Base-by-base conservation (phyloP, 2,329 filamentous ascomycete genomes). In the Exophiala phaeomuriformis region DNA sequence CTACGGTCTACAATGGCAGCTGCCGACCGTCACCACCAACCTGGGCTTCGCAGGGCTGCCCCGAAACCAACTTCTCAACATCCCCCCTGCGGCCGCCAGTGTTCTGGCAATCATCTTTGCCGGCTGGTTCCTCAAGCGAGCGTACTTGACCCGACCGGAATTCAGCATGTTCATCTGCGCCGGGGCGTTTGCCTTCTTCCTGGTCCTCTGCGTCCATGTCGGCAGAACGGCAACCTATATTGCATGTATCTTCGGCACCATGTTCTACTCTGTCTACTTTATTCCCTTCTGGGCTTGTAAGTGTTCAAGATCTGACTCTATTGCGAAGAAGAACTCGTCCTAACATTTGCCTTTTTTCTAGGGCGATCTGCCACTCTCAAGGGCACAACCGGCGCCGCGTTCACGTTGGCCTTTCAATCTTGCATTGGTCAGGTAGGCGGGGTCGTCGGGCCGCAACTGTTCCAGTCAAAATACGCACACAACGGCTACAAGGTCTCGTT, bases 381-480 rank as follows among this genome's bases (percentile, higher is more conserved):
- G 65, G 42, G 72, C 2, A 71, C 75, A 1, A 77, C 75, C 0
- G 75, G 75, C 0, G 76, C 75, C 0, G 75, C 75, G 1, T 77
- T 77, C 60, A 69, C 72, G 1, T 75, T 77, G 50, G 75, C 71
- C 0, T 78, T 77, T 49, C 73, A 75, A 47, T 77, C 76, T 56
- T 74, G 70, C 52, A 75, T 77, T 58, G 75, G 74, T 0, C 74
- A 77, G 56, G 75, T 77, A 12, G 75, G 75, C 3, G 74, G 72
- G 10, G 73, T 73, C 1, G 68, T 77, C 7, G 75, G 73, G 0
- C 71, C 74, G 6, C 74, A 77, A 60, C 69, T 77, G 27, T 77
- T 77, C 58, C 64, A 67, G 37, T 68, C 66, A 32, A 66, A 66
- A 36, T 77, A 73, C 49, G 73, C 73, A 5, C 74, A 73, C 1